Conservation (phyloP, 116 monocot species). For the Iris pallida region DNA sequence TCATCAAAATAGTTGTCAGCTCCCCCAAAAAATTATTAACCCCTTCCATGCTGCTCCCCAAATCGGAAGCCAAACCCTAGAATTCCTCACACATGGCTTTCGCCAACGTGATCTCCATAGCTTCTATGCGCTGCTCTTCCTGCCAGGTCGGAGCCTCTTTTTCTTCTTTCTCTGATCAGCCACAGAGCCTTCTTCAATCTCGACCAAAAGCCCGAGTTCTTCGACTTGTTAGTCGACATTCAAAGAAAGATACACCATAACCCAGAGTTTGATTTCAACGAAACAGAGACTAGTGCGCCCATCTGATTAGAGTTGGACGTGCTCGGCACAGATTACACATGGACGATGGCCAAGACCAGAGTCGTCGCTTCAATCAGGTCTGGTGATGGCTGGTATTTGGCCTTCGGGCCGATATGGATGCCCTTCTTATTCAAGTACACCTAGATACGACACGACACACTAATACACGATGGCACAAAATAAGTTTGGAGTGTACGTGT, state of each 20-base stretch:
- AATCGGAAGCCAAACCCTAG: not conserved
- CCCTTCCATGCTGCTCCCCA: no score
- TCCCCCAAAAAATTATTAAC: no score
- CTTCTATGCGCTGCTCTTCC: slow-evolving; percentile 38
- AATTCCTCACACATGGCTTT: slow-evolving; percentile 24
- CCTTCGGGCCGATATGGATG: slow-evolving; percentile 64
- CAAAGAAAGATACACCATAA: slow-evolving; percentile 46
- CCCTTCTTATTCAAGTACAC: slow-evolving; percentile 47
- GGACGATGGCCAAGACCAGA: slow-evolving; percentile 43
- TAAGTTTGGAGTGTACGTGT: no score
- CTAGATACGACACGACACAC: no score
- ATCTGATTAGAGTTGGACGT: slow-evolving; percentile 37
- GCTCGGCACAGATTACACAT: slow-evolving; percentile 30
- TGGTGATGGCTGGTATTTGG: slow-evolving; percentile 24
- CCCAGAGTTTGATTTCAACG: slow-evolving; percentile 51
- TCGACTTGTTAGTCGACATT: slow-evolving; percentile 28
- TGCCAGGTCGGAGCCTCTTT: slow-evolving; percentile 41
- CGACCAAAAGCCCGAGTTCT: slow-evolving; percentile 26
- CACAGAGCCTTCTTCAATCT: not conserved
- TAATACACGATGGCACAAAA: no score
- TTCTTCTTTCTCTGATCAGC: no score
- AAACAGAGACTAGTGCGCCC: slow-evolving; percentile 37
- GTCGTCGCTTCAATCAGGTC: slow-evolving; percentile 35
- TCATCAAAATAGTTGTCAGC: no score
- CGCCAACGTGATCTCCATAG: slow-evolving; percentile 39